phyloP scores from a whole-genome alignment of 768 basidiomycete species.

The Rhizopogon vulgaris region DNA sequence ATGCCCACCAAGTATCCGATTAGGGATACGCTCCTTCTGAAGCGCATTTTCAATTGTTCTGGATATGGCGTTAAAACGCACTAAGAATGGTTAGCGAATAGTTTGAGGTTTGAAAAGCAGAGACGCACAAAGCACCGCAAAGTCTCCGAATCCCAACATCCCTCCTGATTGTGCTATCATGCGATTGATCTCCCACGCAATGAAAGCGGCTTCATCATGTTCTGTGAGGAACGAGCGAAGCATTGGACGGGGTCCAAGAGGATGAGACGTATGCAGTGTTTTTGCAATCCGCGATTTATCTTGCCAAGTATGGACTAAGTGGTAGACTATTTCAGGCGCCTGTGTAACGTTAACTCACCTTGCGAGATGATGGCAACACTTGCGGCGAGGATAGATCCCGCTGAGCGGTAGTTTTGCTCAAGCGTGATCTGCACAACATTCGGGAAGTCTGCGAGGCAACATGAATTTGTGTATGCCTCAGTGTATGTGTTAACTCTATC shows the following conservation, averaged over 20 bases:
- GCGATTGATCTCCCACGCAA: conserved; percentile 74
- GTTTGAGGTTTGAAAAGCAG: not conserved
- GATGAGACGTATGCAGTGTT: conserved; percentile 63
- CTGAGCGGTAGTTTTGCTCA: conserved; percentile 86
- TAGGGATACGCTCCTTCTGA: conserved; percentile 75
- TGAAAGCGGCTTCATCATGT: conserved; percentile 60
- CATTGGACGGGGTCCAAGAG: conserved; percentile 52
- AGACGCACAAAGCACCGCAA: conserved; percentile 71
- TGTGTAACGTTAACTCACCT: conserved; percentile 37
- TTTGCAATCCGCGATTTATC: conserved; percentile 75
- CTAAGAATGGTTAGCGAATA: conserved; percentile 28
- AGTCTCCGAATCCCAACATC: conserved; percentile 64
- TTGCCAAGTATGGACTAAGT: conserved; percentile 18
- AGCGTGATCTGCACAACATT: conserved; percentile 63
- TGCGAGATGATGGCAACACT: conserved; percentile 78
- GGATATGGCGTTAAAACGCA: conserved; percentile 78
- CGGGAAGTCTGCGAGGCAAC: conserved; percentile 48
- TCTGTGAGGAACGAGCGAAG: conserved; percentile 49
- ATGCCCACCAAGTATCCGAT: conserved; percentile 69
- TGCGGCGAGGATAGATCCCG: conserved; percentile 63
- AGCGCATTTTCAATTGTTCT: conserved; percentile 69
- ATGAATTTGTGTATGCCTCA: not conserved
- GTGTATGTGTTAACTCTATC: not conserved
- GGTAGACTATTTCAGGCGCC: not conserved
- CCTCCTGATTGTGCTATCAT: conserved; percentile 72